Percentiles rank a stretch among this genome's conserved stretches.
phyloP scores from a whole-genome alignment of 108 stramenopile species.

The Cyclotella kingstonii region DNA sequence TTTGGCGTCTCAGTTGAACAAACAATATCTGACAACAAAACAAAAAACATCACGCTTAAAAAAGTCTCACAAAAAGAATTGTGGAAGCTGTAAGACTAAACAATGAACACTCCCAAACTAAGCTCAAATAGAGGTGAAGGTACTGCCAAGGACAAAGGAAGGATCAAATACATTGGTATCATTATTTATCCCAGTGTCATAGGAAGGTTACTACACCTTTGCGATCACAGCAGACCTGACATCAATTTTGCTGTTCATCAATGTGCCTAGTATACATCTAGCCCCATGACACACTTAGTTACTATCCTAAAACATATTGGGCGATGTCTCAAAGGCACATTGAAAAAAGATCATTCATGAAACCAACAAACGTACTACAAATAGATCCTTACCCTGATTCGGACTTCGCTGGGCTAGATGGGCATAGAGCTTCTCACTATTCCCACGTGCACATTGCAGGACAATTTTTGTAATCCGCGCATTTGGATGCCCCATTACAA shows the following conservation, averaged over 20 bases:
- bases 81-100: not conserved
- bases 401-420: slow-evolving; percentile 20
- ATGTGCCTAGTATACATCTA: slow-evolving; percentile 12
- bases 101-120: not conserved
- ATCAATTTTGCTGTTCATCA: slow-evolving; percentile 37
- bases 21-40: not conserved
- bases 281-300: not conserved
- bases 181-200: slow-evolving; percentile 21
- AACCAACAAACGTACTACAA: slow-evolving; percentile 4
- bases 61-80: slow-evolving; percentile 19
- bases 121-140: not conserved
- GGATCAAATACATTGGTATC: slow-evolving; percentile 1
- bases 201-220: slow-evolving; percentile 53
- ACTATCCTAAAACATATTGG: not conserved
- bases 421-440: slow-evolving; percentile 19
- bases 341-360: slow-evolving; percentile 21
- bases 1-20: slow-evolving; percentile 39
- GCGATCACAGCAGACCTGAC: slow-evolving; percentile 39
- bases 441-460: slow-evolving; percentile 35
- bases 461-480: slow-evolving; percentile 46
- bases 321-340: not conserved
- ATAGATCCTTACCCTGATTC: slow-evolving; percentile 41
- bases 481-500: slow-evolving; percentile 18
- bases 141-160: slow-evolving; percentile 17
- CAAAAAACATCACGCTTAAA: slow-evolving; percentile 28